Conservation (phyloP, 2,329 filamentous ascomycete species). For the Hymenoscyphus salicellus region DNA sequence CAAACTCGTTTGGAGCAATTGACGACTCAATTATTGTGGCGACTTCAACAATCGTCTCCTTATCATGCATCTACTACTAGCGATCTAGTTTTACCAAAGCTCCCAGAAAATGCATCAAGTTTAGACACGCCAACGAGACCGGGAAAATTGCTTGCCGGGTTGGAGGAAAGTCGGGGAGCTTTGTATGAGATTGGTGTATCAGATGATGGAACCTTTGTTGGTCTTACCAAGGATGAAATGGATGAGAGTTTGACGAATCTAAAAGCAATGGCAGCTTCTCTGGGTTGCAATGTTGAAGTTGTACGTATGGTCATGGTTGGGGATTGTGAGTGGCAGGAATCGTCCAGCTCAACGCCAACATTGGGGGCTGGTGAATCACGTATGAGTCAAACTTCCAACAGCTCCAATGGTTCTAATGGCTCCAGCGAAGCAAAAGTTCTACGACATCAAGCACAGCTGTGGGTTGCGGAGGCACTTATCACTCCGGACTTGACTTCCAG, state of each 20-base stretch:
- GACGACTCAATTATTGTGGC: slow-evolving; percentile 92
- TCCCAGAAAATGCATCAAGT: slow-evolving; percentile 62
- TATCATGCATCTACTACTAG: slow-evolving; percentile 79
- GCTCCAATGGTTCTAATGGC: not conserved
- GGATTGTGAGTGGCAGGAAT: slow-evolving; percentile 66
- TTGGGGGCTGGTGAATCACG: slow-evolving; percentile 9
- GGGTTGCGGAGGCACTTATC: slow-evolving; percentile 89
- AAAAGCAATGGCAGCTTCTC: slow-evolving; percentile 83
- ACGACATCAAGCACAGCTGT: slow-evolving; percentile 57
- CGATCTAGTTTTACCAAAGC: slow-evolving; percentile 69
- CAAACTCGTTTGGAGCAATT: slow-evolving; percentile 85
- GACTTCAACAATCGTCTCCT: slow-evolving; percentile 89
- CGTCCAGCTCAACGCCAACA: not conserved
- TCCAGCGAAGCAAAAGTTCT: slow-evolving; percentile 16
- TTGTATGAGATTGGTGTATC: slow-evolving; percentile 95
- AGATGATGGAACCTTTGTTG: slow-evolving; percentile 88
- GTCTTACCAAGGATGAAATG: slow-evolving; percentile 85
- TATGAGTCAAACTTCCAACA: not conserved
- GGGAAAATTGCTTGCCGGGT: slow-evolving; percentile 65
- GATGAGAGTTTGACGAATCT: slow-evolving; percentile 85
- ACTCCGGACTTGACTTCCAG: slow-evolving; percentile 61
- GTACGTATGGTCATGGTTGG: slow-evolving; percentile 81
- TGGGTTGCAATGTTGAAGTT: slow-evolving; percentile 83
- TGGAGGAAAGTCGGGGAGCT: slow-evolving; percentile 90
- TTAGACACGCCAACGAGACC: slow-evolving; percentile 47